phyloP scores from a whole-genome alignment of 306 rosid species.

The Mucuna pruriens region DNA sequence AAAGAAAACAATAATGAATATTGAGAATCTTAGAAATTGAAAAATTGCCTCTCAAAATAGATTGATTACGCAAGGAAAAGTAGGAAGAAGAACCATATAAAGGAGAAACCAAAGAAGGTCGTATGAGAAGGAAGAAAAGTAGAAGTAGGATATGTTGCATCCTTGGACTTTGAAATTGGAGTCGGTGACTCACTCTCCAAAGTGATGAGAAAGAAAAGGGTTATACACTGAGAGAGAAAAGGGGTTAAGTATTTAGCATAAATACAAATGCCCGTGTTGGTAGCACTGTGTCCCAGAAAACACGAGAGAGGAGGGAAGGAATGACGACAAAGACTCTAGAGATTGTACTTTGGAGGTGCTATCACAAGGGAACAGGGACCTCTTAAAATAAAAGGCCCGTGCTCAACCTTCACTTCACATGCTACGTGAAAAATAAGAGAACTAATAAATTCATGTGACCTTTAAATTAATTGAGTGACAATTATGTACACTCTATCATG shows the following conservation, averaged over 20 bases:
- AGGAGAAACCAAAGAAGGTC: constrained; percentile 47
- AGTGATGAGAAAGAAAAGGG: constrained; percentile 16
- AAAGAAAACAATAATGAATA: not conserved
- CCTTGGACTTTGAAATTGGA: constrained; percentile 3
- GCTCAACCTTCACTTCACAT: constrained; percentile 52
- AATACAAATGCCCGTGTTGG: constrained; percentile 10
- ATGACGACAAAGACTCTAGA: constrained; percentile 6
- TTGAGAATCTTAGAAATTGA: not conserved
- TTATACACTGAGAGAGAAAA: not conserved
- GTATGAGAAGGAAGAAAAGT: constrained; percentile 38
- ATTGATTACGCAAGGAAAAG: not conserved
- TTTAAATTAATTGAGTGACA: not conserved
- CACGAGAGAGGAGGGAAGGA: not conserved
- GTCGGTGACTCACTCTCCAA: not conserved
- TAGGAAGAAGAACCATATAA: constrained; percentile 58
- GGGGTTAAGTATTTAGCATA: not conserved
- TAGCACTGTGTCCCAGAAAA: not conserved
- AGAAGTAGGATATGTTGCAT: constrained; percentile 46
- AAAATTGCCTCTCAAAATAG: not conserved
- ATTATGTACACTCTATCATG: not conserved
- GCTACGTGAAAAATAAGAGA: not conserved
- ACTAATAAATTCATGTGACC: constrained; percentile 36
- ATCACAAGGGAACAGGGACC: constrained; percentile 60
- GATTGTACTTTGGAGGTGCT: not conserved
- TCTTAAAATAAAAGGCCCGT: constrained; percentile 37